Evolutionary conservation across 176 grass and related monocot genomes (phyloP).

Genomic region (Phragmites australis): DNA sequence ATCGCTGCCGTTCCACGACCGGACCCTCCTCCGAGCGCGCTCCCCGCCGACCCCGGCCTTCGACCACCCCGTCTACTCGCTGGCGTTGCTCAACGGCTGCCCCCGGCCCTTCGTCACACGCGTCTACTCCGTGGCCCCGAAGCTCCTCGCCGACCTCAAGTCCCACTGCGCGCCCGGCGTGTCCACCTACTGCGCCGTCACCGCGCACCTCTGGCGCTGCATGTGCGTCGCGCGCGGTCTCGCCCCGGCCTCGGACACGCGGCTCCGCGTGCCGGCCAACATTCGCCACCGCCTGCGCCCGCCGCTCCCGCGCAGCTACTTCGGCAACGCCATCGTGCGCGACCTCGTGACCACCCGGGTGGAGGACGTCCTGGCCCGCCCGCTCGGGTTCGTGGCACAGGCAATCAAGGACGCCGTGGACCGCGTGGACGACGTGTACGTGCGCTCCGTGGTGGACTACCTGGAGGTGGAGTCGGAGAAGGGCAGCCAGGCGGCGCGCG

Average conservation of each 20-base stretch:
- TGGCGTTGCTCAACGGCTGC: background rate
- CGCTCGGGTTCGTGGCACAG: background rate
- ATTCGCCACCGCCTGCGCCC: conserved; percentile 47
- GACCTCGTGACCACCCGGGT: conserved; percentile 17
- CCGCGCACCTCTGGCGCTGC: conserved; percentile 55
- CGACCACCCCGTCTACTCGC: conserved; percentile 54
- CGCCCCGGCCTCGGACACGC: conserved; percentile 16
- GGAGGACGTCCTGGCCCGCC: background rate
- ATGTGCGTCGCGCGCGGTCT: conserved; percentile 53
- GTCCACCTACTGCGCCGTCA: conserved; percentile 57
- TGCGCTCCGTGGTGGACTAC: conserved; percentile 28
- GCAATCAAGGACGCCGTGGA: background rate
- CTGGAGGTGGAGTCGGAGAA: conserved; percentile 31
- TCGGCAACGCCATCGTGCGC: conserved; percentile 64
- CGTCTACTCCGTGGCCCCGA: conserved; percentile 36
- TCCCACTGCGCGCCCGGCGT: conserved; percentile 26
- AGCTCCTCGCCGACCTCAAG: conserved; percentile 42
- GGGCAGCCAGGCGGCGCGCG: background rate
- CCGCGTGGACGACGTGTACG: conserved; percentile 22
- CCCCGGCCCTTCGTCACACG: conserved; percentile 38
- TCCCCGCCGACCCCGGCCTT: conserved; percentile 30
- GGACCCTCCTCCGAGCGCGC: conserved; percentile 48
- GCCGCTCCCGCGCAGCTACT: conserved; percentile 40
- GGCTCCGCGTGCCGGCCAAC: conserved; percentile 50
- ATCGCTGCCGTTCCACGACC: conserved; percentile 48